phyloP scores from a whole-genome alignment of 805 yeast species.

The Metschnikowia lunata region DNA sequence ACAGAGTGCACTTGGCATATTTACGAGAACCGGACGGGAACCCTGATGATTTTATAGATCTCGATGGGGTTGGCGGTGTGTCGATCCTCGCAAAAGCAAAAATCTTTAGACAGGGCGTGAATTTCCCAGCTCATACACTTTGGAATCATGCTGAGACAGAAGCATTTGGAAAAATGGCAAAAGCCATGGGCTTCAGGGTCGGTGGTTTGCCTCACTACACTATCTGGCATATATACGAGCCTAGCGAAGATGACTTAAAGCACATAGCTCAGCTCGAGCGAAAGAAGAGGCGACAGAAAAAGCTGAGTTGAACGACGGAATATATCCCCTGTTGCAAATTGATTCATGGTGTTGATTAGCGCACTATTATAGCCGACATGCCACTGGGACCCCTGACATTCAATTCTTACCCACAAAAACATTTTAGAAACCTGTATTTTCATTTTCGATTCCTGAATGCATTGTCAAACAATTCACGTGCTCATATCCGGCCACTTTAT shows the following conservation, averaged over 20 bases:
- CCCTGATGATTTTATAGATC: slow-evolving; percentile 57
- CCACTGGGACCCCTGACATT: no score
- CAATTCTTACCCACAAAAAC: no score
- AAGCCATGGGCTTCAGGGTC: slow-evolving; percentile 71
- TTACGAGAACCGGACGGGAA: slow-evolving; percentile 59
- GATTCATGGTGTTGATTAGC: no score
- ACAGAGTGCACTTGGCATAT: slow-evolving; percentile 79
- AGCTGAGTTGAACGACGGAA: not conserved
- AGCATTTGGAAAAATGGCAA: slow-evolving; percentile 81
- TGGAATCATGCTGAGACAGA: slow-evolving; percentile 86
- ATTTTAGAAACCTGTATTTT: no score
- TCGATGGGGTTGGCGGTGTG: slow-evolving; percentile 88
- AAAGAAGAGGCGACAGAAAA: slow-evolving; percentile 47
- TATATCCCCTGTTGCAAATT: no score
- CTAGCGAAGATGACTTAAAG: slow-evolving; percentile 76
- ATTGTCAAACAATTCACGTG: no score
- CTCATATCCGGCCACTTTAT: no score
- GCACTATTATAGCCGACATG: no score
- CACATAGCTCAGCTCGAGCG: slow-evolving; percentile 69
- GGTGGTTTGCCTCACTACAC: slow-evolving; percentile 90
- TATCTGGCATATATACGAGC: slow-evolving; percentile 87
- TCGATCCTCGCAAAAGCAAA: slow-evolving; percentile 72
- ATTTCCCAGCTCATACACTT: slow-evolving; percentile 81
- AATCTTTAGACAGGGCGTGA: slow-evolving; percentile 73
- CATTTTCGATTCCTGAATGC: no score